Conservation (phyloP, 2,329 filamentous ascomycete species). For the Achaetomium macrosporum region DNA sequence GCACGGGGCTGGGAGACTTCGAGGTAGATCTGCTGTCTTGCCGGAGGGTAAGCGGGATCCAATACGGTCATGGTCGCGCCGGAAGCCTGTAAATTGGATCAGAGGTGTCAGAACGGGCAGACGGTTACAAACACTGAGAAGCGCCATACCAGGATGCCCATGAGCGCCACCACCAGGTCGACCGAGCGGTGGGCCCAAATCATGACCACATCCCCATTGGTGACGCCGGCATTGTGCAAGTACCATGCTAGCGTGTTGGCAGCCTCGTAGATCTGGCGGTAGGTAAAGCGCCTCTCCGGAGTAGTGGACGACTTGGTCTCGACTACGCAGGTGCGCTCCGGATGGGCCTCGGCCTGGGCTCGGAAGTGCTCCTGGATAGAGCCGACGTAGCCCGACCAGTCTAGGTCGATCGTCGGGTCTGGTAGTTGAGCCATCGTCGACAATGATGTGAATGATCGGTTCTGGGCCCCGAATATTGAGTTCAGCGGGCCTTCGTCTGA, state of each 20-base stretch:
- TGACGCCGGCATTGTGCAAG: conserved; percentile 65
- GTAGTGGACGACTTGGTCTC: conserved; percentile 43
- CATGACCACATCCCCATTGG: conserved; percentile 85
- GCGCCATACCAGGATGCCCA: conserved; percentile 58
- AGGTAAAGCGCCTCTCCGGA: conserved; percentile 67
- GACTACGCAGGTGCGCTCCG: conserved; percentile 49
- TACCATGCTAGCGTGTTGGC: conserved; percentile 77
- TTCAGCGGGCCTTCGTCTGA: too few species aligned
- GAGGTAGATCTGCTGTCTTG: conserved; percentile 68
- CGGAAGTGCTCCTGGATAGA: conserved; percentile 66
- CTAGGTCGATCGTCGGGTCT: conserved; percentile 60
- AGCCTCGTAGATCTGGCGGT: conserved; percentile 78
- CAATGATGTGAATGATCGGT: neutral
- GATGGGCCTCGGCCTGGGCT: conserved; percentile 60
- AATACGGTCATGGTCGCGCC: conserved; percentile 62
- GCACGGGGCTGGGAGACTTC: conserved; percentile 67
- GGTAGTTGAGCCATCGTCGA: conserved; percentile 34
- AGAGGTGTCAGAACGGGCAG: neutral
- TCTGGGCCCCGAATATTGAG: neutral
- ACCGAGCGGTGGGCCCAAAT: conserved; percentile 81
- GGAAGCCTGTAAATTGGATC: conserved; percentile 36
- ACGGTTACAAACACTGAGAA: neutral
- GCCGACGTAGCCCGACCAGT: conserved; percentile 55
- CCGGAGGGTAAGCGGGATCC: conserved; percentile 77
- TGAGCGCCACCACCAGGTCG: conserved; percentile 60